A percentile compares a stretch with the other conserved stretches of the same genome.
Conservation (phyloP, 345 rosid species). For the Lepidium didymum region DNA sequence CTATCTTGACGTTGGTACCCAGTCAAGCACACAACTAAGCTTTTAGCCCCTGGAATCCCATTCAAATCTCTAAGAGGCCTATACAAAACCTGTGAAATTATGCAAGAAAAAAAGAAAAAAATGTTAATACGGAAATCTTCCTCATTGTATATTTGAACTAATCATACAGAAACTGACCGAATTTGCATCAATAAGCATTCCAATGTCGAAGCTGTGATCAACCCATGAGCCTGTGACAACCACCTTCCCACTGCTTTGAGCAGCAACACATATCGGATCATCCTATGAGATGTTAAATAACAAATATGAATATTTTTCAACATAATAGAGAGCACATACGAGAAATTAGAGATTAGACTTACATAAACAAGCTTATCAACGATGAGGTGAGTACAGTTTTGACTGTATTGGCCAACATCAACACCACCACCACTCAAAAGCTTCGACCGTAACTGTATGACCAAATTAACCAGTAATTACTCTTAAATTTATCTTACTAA, state of each 20-base stretch:
- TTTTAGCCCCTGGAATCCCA: slow-evolving; percentile 72
- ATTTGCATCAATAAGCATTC: slow-evolving; percentile 55
- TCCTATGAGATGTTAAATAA: slow-evolving; percentile 40
- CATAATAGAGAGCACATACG: neutral
- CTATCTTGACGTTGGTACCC: slow-evolving; percentile 90
- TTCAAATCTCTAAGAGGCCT: slow-evolving; percentile 67
- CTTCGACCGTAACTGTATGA: slow-evolving; percentile 56
- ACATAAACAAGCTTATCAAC: slow-evolving; percentile 68
- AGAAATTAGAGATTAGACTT: neutral
- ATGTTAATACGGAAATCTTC: neutral
- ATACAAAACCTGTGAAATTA: slow-evolving; percentile 55
- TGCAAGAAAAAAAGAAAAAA: neutral
- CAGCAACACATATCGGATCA: slow-evolving; percentile 67
- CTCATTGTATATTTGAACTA: neutral
- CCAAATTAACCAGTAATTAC: neutral
- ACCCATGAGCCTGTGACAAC: slow-evolving; percentile 82
- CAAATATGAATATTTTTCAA: neutral
- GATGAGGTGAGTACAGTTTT: slow-evolving; percentile 57
- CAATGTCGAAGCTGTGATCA: slow-evolving; percentile 67
- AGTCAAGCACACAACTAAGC: slow-evolving; percentile 68
- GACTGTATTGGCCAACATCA: slow-evolving; percentile 42
- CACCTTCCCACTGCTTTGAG: slow-evolving; percentile 64
- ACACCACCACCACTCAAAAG: slow-evolving; percentile 64
- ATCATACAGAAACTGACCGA: slow-evolving; percentile 46
- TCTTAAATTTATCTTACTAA: too few species aligned